Base-by-base conservation (phyloP, 176 grass and related monocot species). In the Secale cereale region DNA sequence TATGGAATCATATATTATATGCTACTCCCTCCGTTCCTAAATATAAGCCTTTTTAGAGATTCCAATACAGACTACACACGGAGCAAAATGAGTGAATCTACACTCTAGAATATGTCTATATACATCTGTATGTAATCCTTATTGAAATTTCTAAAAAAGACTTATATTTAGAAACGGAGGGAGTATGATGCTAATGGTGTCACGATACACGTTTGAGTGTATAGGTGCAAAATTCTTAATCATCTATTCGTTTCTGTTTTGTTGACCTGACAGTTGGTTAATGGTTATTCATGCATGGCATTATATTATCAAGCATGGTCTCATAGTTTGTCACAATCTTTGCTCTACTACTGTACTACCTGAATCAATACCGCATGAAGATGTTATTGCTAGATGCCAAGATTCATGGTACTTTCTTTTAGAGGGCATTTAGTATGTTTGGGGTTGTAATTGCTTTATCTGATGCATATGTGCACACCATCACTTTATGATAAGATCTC, bases 251-350 rank as follows among this genome's bases (percentile, higher is more conserved):
- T 39, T 29, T 50, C n/a, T 3, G 13, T 48, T 76, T 73, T 29
- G 39, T 80, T 50, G 10, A 14, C 19, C 62, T 3, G 50, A 35
- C 70, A 3, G 22, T 78, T 62, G 4, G 15, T 60, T 83, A 43
- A 54, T 54, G 54, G 54, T 57, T 57, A 52, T 80, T 72, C 60
- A 59, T 75, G 61, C 46, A 60, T 87, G 32, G 10, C 57, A 48
- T 87, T 68, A 56, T 10, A 76, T 65, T 66, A 68, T 66, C 43
- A 41, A 28, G 74, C 20, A 39, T 75, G 30, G 27, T 12, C 26
- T 57, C 54, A 70, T 69, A 36, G 20, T 31, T 76, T 87, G 19
- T 57, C 2, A 57, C 2, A 57, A 57, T 57, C 48, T 57, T 57
- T 22, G 54, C 20, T 57, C 54, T 57, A 22, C 7, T 57, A 57